A percentile compares a stretch with the other conserved stretches of the same genome.
These are phyloP conservation scores for Picea sitchensis DNA, from an alignment of 75 land plant genomes.

Conservation along the genomic window DNA sequence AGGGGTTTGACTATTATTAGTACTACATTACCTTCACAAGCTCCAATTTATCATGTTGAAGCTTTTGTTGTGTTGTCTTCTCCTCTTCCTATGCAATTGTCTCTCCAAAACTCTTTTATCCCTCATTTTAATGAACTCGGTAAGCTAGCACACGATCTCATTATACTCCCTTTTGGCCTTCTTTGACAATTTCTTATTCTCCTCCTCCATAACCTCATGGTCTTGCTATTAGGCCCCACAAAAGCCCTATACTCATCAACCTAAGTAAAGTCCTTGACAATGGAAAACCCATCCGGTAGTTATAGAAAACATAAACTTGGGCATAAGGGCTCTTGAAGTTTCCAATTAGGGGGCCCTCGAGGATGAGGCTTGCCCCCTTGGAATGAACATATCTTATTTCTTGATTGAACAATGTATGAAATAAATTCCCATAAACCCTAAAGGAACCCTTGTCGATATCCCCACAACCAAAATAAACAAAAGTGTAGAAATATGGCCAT, in stretches of 20 bases:
- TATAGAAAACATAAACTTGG: slow-evolving; percentile 74
- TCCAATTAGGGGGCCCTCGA: slow-evolving; percentile 71
- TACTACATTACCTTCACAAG: slow-evolving; percentile 43
- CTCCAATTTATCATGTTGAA: slow-evolving; percentile 49
- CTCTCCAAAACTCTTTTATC: slow-evolving; percentile 88
- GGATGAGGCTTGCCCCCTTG: slow-evolving; percentile 32
- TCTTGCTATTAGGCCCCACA: slow-evolving; percentile 57
- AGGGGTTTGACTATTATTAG: no score
- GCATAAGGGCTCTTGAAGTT: slow-evolving; percentile 53
- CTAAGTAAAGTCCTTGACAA: slow-evolving; percentile 89
- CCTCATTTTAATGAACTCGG: slow-evolving; percentile 88
- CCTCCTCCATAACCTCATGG: slow-evolving; percentile 91
- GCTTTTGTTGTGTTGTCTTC: slow-evolving; percentile 45
- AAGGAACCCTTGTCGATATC: slow-evolving; percentile 58
- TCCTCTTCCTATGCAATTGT: slow-evolving; percentile 49
- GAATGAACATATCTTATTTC: slow-evolving; percentile 46
- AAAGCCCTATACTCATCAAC: slow-evolving; percentile 67
- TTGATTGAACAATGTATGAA: slow-evolving; percentile 9
- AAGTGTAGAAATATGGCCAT: slow-evolving; percentile 73
- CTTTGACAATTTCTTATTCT: slow-evolving; percentile 83
- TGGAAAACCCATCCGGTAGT: slow-evolving; percentile 76
- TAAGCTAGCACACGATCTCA: slow-evolving; percentile 71
- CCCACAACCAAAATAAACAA: slow-evolving; percentile 66
- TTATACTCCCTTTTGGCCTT: slow-evolving; percentile 84
- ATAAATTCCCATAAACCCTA: slow-evolving; percentile 75